Evolutionary conservation across 352 stramenopile genomes (phyloP), one percentile per base, ranked within the genome.

Genomic region (Saprolegnia parasitica): DNA sequence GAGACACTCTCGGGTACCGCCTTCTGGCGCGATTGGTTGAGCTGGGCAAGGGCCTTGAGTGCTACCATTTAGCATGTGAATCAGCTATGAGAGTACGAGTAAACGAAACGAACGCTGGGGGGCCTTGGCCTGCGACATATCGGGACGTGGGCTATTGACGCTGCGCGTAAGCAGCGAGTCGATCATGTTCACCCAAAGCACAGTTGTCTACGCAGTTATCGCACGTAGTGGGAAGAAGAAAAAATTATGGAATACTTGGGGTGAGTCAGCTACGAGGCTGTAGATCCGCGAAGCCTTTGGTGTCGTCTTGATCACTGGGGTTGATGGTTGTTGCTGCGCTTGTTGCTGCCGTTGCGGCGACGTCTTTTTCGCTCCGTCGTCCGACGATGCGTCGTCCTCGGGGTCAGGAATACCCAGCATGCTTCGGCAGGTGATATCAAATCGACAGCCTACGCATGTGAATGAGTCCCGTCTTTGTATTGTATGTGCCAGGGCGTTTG

Each of bases 371-470:
- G 86, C 84, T 54, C 90, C 84, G 29, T 92, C 84, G 6, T 90
- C 81, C 0, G 81, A 89, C 2, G 83, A 91, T 39, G 90, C 88
- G 75, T 90, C 83, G 54, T 93, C 85, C 0, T 84, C 81, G 64
- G 88, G 89, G 67, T 91, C 81, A 61, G 82, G 82, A 80, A 5
- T 35, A 35, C 29, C 29, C 29, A 83, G 89, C 47, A 75, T 84
- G 71, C 89, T 91, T 39, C 85, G 81, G 71, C 85, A 93, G 40
- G 83, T 93, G 61, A 93, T 93, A 62, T 93, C 83, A 42, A 93
- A 89, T 40, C 83, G 81, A 46, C 85, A 93, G 64, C 83, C 63
- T 70, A 47, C 10, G 8, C 42, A n/a, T 35, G 29, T 35, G 2
- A 35, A 35, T 35, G 29, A 35, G 29, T 5, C 29, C 29, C 29